Percentiles rank a stretch among this genome's conserved stretches.
These are phyloP conservation scores for Epichloe hybrida DNA, from an alignment of 2,329 filamentous ascomycete species.

Conservation along the genomic window DNA sequence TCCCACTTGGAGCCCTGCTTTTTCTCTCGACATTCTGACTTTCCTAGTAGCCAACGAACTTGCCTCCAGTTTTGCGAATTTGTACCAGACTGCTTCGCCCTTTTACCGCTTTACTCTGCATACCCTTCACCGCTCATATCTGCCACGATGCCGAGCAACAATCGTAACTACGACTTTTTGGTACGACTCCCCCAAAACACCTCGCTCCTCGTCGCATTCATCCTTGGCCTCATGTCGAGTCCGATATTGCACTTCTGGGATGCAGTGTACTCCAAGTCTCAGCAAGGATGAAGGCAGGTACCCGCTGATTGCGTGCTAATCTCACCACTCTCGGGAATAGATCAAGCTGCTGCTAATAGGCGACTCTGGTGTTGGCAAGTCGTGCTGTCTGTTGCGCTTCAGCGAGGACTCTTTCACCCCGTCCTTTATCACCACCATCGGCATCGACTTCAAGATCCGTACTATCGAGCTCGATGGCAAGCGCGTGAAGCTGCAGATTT, in stretches of 20 bases:
- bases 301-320: constrained; percentile 1
- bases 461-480: constrained; percentile 99
- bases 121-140: constrained; percentile 6
- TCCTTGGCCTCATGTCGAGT: neutral
- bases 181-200: constrained; percentile 39
- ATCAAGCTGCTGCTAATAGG: constrained; percentile 96
- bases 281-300: neutral
- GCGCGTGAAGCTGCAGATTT: constrained; percentile 97
- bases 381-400: constrained; percentile 90
- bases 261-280: neutral
- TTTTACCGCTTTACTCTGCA: neutral
- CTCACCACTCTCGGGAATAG: constrained; percentile 30
- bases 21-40: neutral
- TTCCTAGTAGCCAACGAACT: neutral
- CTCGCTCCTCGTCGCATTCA: constrained; percentile 5
- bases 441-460: constrained; percentile 99
- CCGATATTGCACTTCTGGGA: neutral
- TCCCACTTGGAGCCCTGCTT: neutral
- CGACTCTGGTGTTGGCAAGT: constrained; percentile 93
- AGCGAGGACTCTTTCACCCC: constrained; percentile 96
- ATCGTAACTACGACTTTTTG: constrained; percentile 98
- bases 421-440: constrained; percentile 97
- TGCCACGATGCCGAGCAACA: constrained; percentile 77
- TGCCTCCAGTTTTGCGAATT: neutral
- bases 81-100: neutral